Conservation (phyloP, 2,329 filamentous ascomycete genomes). For the Venturia carpophila region DNA sequence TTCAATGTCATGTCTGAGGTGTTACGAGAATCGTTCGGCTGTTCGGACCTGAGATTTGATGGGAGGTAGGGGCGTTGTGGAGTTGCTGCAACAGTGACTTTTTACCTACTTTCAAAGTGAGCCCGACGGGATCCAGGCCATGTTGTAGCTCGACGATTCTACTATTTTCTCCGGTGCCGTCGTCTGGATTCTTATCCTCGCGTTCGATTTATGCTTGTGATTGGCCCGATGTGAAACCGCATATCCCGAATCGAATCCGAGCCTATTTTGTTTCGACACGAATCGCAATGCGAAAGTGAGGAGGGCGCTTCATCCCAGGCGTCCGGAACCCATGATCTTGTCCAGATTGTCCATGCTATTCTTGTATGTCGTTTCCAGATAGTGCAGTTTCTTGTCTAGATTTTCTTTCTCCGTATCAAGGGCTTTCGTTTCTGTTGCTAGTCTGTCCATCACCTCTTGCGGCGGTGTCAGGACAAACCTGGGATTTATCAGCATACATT, state of each 20-base stretch:
- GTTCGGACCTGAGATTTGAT: too few species aligned
- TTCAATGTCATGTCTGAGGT: too few species aligned
- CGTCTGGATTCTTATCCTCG: too few species aligned
- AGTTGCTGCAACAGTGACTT: too few species aligned
- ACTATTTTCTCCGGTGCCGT: too few species aligned
- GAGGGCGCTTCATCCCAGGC: not conserved
- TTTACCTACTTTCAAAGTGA: too few species aligned
- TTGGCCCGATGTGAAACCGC: not conserved
- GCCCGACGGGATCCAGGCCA: too few species aligned
- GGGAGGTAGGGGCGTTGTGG: too few species aligned
- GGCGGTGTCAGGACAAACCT: slow-evolving; percentile 85
- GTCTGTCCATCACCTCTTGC: slow-evolving; percentile 63
- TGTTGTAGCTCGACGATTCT: too few species aligned
- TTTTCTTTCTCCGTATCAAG: slow-evolving; percentile 71
- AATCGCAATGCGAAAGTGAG: not conserved
- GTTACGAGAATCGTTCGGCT: too few species aligned
- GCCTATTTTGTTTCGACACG: not conserved
- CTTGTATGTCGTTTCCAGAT: slow-evolving; percentile 89
- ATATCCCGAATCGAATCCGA: not conserved
- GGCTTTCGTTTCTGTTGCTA: slow-evolving; percentile 65
- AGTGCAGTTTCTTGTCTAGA: slow-evolving; percentile 81
- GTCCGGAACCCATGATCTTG: slow-evolving; percentile 55
- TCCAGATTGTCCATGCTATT: slow-evolving; percentile 90
- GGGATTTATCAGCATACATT: slow-evolving; percentile 5
- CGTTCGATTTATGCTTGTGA: too few species aligned